Conservation (phyloP, 2,329 filamentous ascomycete species). For the Verticillium tricorpus region DNA sequence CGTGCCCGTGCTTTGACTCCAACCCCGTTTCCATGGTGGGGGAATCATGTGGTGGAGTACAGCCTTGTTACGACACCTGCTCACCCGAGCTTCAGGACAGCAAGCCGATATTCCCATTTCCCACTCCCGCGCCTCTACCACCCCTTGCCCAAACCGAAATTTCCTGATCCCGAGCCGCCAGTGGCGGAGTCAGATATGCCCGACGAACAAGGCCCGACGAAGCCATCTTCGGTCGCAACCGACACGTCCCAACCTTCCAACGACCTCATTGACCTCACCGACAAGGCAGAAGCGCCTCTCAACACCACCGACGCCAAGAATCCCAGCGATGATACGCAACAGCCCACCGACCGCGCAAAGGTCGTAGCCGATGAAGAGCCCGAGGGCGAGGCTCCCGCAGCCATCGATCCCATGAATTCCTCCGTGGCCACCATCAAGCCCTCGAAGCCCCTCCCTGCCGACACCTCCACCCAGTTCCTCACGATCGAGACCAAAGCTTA, state of each 20-base stretch:
- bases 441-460: conserved; percentile 30
- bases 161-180: neutral
- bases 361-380: neutral
- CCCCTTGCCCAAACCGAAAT: neutral
- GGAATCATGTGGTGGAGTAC: neutral
- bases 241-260: neutral
- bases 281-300: conserved; percentile 1
- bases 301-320: conserved; percentile 2
- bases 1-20: neutral
- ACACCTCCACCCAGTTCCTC: conserved; percentile 36
- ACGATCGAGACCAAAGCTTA: conserved; percentile 44
- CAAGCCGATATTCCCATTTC: neutral
- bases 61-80: neutral
- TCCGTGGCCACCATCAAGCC: conserved; percentile 47
- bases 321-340: neutral
- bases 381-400: neutral
- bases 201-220: neutral
- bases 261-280: conserved; percentile 13
- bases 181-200: neutral
- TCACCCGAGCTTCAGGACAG: neutral
- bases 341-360: neutral
- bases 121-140: neutral
- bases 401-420: conserved; percentile 32
- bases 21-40: neutral
- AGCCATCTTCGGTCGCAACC: neutral